These are phyloP conservation scores for Scolecobasidium constrictum DNA, from an alignment of 2,329 filamentous ascomycete genomes.

Conservation along the genomic window DNA sequence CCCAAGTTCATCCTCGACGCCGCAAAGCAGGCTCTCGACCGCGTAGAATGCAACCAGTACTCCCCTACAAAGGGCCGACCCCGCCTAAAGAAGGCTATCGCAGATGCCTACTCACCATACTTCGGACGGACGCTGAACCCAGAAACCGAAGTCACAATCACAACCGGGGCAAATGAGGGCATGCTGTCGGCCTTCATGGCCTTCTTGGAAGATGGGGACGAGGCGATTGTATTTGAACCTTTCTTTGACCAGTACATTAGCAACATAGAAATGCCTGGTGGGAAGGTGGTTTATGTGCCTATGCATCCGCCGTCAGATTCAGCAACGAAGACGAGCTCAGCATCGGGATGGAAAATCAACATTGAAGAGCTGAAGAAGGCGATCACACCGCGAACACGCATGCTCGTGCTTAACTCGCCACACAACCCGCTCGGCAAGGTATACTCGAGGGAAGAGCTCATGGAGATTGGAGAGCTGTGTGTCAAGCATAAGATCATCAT, in stretches of 20 bases:
- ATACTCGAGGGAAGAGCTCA: conserved; percentile 72
- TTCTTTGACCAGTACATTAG: conserved; percentile 99
- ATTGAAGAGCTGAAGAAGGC: conserved; percentile 70
- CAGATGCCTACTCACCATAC: conserved; percentile 81
- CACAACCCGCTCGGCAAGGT: conserved; percentile 98
- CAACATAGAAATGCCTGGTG: conserved; percentile 97
- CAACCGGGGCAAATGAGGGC: conserved; percentile 80
- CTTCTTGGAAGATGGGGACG: conserved; percentile 87
- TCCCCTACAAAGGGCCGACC: conserved; percentile 86
- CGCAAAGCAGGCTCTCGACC: conserved; percentile 78
- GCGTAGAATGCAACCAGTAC: conserved; percentile 97
- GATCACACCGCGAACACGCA: conserved; percentile 80
- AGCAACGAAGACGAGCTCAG: conserved; percentile 67
- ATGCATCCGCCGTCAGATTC: conserved; percentile 79
- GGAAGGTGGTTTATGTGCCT: conserved; percentile 91
- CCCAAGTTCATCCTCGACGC: conserved; percentile 84
- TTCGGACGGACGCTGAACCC: conserved; percentile 77
- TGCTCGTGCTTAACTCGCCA: conserved; percentile 84
- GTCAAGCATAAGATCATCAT: conserved; percentile 92
- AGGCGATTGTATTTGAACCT: conserved; percentile 96
- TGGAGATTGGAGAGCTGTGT: conserved; percentile 76
- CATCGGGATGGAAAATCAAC: conserved; percentile 80
- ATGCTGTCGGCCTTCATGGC: conserved; percentile 98
- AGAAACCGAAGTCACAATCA: conserved; percentile 88
- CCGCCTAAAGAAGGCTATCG: conserved; percentile 82